Base-by-base conservation (phyloP, 1,139 yeast genomes). In the Trichomonascaceae sp. region DNA sequence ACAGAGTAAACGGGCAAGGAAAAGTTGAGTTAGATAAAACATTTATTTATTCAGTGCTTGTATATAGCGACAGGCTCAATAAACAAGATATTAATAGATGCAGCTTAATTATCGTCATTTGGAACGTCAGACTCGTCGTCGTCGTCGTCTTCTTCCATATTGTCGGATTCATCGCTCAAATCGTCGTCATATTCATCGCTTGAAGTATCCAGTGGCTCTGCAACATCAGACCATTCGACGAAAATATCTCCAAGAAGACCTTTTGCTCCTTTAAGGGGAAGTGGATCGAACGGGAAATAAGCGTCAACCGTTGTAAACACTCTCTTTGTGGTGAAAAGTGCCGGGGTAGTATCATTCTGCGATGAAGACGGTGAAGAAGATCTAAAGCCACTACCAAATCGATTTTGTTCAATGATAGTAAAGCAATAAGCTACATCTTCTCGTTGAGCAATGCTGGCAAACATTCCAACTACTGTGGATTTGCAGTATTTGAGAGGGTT, bases 241-340 rank as follows among this genome's bases (percentile, higher is more conserved):
- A 85, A 89, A 54, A 77, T 75, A 43, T 76, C 79, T 32, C 75
- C 72, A 57, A 85, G 72, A 43, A 83, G 74, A 22, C 70, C 71
- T 61, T 83, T 82, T 54, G 89, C 79, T 20, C 70, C 71, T 48
- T 85, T 87, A 59, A 93, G 77, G 51, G 87, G 82, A 60, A 93
- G 72, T 0, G 99, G 99, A 73, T 93, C 99, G 68, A 88, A 93
- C 12, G 99, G 99, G 71, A 93, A 93, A 68, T 89, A 93, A 13
- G 95, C 91, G 67, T 90, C 96, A 54, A 90, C 74, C 66, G 89
- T 95, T 61, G 87, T 80, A 66, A 88, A 89, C 65, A 90, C 96
- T 66, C 87, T 93, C 64, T 81, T 80, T 59, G 63, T 65, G n/a
- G 64, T 61, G 66, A 70, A 66, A 20, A 63, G 53, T 24, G 62